Base-by-base conservation (phyloP, 768 basidiomycete species). In the Xerocomus potaroensis region DNA sequence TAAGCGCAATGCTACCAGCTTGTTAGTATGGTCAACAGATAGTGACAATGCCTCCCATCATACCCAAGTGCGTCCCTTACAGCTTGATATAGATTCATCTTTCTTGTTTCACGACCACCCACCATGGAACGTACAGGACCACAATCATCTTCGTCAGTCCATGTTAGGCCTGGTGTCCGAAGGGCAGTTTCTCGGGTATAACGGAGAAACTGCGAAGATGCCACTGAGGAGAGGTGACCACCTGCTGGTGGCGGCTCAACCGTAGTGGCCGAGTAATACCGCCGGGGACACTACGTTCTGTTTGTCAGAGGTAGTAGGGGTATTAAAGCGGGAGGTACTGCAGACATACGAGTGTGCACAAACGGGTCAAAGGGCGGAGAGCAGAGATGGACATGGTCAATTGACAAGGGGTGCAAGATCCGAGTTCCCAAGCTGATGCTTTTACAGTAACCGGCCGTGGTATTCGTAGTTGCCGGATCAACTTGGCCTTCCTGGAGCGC, bases 11-110 rank as follows among this genome's bases (percentile, higher is more conserved):
- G 47, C 91, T 91, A 47, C 36, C 11, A n/a, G 12, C 12, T 18
- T 24, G 39, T 66, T 32, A 62, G 31, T 9, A 52, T 9, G 10
- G 10, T 5, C 23, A 36, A 40, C 15, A 2, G 18, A 31, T 9
- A 18, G 27, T 15, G 6, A 31, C 10, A 18, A 30, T 15, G 6
- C 6, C 37, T 41, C 24, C 21, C 21, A 21, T 54, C 69, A 41
- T 57, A 86, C 88, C 84, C 85, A 72, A 96, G 79, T 3, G 91
- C 91, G 63, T 95, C 91, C 38, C 94, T 77, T 12, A 97, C 79
- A 1, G 94, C 89, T 63, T 96, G 93, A 66, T 92, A 96, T 55
- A 85, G 72, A 62, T 97, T 97, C 91, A 95, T 95, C 71, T 93
- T 92, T 55, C 91, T 80, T 18, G 91, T 94, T 67, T 91, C 87